A percentile compares a stretch with the other conserved stretches of the same genome.
Conservation (phyloP, 805 yeast species). For the Cyberlindnera amylophila region DNA sequence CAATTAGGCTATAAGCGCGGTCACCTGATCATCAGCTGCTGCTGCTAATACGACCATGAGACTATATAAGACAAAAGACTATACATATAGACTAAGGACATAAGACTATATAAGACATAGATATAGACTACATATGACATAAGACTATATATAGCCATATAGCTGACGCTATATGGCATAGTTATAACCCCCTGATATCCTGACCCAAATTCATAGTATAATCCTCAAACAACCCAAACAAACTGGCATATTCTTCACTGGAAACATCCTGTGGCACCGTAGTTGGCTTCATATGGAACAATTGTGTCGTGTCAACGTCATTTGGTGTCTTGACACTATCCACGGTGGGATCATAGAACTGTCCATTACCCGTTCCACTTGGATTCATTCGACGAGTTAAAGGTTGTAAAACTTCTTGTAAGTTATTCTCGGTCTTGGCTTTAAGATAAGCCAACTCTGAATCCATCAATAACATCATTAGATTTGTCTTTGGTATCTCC, state of each 20-base stretch:
- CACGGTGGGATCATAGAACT: conserved; percentile 19
- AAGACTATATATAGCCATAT: no score
- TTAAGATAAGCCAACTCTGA: conserved; percentile 15
- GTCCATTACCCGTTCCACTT: conserved; percentile 18
- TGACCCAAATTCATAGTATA: conserved; percentile 12
- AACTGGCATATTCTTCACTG: conserved; percentile 23
- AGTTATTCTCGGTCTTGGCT: conserved; percentile 10
- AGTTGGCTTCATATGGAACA: not conserved
- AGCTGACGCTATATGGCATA: no score
- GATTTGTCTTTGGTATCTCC: conserved; percentile 20
- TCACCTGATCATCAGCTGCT: no score
- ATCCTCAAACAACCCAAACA: conserved; percentile 26
- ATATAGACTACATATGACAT: no score
- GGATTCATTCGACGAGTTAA: conserved; percentile 8
- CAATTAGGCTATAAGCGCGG: no score
- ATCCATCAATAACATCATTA: conserved; percentile 14
- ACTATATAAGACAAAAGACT: not conserved
- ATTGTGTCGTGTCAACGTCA: not conserved
- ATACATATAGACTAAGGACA: no score
- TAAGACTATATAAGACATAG: no score
- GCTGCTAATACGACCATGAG: no score
- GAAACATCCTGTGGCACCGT: conserved; percentile 14
- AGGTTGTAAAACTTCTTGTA: conserved; percentile 21
- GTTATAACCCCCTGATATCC: conserved; percentile 9
- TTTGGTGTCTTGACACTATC: conserved; percentile 9